These are phyloP conservation scores for Galerina sulciceps DNA, from an alignment of 768 basidiomycete species.

Conservation along the genomic window DNA sequence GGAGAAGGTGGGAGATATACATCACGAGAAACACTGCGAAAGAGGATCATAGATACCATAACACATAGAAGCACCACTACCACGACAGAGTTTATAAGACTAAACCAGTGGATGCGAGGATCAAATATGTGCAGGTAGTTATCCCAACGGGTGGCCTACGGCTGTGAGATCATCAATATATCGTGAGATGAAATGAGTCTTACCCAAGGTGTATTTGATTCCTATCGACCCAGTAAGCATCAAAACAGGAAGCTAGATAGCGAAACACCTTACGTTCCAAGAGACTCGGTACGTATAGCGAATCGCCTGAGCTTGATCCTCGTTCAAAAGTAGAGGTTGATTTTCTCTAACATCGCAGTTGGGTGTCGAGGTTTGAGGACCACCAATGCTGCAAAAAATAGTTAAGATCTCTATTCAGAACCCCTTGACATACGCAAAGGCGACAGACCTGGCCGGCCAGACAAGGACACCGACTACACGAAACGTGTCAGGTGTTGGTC, in stretches of 20 bases:
- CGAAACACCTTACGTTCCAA: slow-evolving; percentile 64
- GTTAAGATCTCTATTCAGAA: neutral
- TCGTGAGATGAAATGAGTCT: neutral
- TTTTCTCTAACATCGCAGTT: slow-evolving; percentile 54
- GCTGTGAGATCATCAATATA: neutral
- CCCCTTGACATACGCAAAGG: neutral
- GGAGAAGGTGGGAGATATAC: slow-evolving; percentile 43
- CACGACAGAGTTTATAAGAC: slow-evolving; percentile 88
- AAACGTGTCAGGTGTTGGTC: slow-evolving; percentile 66
- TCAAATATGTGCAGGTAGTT: slow-evolving; percentile 94
- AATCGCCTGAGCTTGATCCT: slow-evolving; percentile 62
- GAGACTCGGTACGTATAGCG: slow-evolving; percentile 88
- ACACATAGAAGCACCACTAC: slow-evolving; percentile 90
- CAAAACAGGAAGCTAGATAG: neutral
- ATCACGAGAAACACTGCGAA: slow-evolving; percentile 87
- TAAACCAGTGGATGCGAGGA: slow-evolving; percentile 96
- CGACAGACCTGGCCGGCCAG: slow-evolving; percentile 55
- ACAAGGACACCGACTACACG: slow-evolving; percentile 94
- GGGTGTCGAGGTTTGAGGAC: slow-evolving; percentile 50
- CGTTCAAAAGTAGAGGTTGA: slow-evolving; percentile 60
- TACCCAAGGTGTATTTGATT: slow-evolving; percentile 88
- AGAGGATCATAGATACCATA: slow-evolving; percentile 92
- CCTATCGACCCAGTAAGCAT: slow-evolving; percentile 41
- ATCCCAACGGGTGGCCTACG: slow-evolving; percentile 94
- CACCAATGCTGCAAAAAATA: slow-evolving; percentile 58